Conservation (phyloP, 495 filamentous ascomycete species). For the Rostrohypoxylon terebratum region DNA sequence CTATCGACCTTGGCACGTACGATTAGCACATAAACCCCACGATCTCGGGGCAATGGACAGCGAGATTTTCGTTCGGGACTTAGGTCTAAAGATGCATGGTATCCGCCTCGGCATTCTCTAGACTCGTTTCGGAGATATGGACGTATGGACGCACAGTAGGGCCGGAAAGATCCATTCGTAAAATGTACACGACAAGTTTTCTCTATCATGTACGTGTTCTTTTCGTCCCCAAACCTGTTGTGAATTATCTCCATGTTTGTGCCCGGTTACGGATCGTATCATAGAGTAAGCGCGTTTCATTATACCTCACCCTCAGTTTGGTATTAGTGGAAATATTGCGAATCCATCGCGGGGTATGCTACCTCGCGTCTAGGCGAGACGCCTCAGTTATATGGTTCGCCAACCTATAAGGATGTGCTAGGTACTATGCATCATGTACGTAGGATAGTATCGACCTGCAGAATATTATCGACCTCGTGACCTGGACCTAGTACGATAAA, state of each 20-base stretch:
- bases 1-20: slow-evolving; percentile 12
- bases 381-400: slow-evolving; percentile 26
- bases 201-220: slow-evolving; percentile 13
- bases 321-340: slow-evolving; percentile 37
- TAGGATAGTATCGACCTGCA: slow-evolving; percentile 36
- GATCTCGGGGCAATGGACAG: slow-evolving; percentile 43
- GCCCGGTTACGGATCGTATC: background rate
- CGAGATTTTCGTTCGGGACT: slow-evolving; percentile 28
- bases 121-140: slow-evolving; percentile 28
- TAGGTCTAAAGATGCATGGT: slow-evolving; percentile 25
- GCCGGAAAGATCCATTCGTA: background rate
- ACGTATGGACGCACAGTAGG: slow-evolving; percentile 21
- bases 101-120: slow-evolving; percentile 35
- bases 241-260: background rate
- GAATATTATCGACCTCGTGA: slow-evolving; percentile 40
- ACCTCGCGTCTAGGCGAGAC: slow-evolving; percentile 10
- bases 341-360: slow-evolving; percentile 37
- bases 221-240: background rate
- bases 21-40: slow-evolving; percentile 38
- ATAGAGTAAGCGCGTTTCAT: slow-evolving; percentile 6
- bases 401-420: slow-evolving; percentile 35
- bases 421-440: slow-evolving; percentile 36
- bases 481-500: slow-evolving; percentile 33
- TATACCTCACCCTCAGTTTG: background rate
- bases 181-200: slow-evolving; percentile 1